These are phyloP conservation scores for Acanthamoeba triangularis DNA, from an alignment of 208 protist genomes.

Conservation along the genomic window DNA sequence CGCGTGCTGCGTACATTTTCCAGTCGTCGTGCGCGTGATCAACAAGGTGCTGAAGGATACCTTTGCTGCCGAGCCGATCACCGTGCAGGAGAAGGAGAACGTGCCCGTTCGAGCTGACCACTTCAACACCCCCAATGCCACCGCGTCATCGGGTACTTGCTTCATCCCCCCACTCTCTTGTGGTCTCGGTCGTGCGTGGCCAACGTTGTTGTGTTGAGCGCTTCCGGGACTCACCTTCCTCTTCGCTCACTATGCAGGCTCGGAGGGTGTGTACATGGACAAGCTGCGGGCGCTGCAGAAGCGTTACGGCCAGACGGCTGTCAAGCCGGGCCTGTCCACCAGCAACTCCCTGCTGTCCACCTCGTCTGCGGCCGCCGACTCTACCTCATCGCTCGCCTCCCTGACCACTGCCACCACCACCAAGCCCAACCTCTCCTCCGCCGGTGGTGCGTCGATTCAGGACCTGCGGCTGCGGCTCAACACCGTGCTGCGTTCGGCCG, in stretches of 20 bases:
- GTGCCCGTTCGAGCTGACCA: not conserved
- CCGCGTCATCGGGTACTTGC: not conserved
- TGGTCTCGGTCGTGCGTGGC: too few relatives aligned
- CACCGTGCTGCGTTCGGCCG: not conserved
- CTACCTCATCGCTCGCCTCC: not conserved
- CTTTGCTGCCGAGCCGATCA: not conserved
- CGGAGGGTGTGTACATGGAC: conserved; percentile 63
- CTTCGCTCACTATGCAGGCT: not conserved
- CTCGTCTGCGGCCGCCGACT: not conserved
- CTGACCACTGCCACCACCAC: not conserved
- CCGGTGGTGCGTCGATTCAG: conserved; percentile 9
- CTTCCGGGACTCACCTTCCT: not conserved
- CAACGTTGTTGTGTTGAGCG: too few relatives aligned
- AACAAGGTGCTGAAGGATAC: conserved; percentile 37
- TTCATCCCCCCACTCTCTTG: too few relatives aligned
- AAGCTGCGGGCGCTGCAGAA: conserved; percentile 68
- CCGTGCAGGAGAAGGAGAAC: conserved; percentile 55
- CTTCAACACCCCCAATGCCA: not conserved
- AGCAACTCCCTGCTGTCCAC: not conserved
- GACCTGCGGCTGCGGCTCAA: conserved; percentile 59
- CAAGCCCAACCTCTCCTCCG: not conserved
- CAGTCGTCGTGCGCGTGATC: conserved; percentile 26
- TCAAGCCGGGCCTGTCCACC: not conserved
- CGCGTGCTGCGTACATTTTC: not conserved
- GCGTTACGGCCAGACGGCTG: conserved; percentile 21